Evolutionary conservation across 2,329 filamentous ascomycete species (phyloP).

Genomic region (Ascocoryne sarcoides): DNA sequence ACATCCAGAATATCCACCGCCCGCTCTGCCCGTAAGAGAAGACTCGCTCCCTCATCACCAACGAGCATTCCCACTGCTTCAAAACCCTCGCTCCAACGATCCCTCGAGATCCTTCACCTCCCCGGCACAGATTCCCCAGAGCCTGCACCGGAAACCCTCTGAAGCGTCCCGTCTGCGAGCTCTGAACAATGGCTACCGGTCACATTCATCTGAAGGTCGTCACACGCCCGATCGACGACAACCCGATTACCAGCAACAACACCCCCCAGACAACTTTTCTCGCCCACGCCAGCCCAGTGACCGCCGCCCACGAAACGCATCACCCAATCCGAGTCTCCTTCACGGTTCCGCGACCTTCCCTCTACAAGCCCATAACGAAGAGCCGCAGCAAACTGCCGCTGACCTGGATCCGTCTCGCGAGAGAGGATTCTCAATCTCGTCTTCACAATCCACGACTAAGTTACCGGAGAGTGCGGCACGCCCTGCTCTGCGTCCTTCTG

Average conservation of each 20-base stretch:
- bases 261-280: slow-evolving; percentile 28
- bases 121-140: slow-evolving; percentile 15
- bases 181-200: slow-evolving; percentile 26
- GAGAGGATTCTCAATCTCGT: slow-evolving; percentile 24
- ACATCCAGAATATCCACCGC: slow-evolving; percentile 12
- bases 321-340: slow-evolving; percentile 17
- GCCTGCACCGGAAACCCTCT: slow-evolving; percentile 22
- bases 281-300: slow-evolving; percentile 23
- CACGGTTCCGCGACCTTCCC: slow-evolving; percentile 18
- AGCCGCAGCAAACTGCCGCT: slow-evolving; percentile 14
- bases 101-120: slow-evolving; percentile 18
- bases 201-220: slow-evolving; percentile 19
- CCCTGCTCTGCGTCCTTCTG: slow-evolving; percentile 20
- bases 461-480: not conserved
- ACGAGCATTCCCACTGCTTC: slow-evolving; percentile 21
- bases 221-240: slow-evolving; percentile 16
- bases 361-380: slow-evolving; percentile 15
- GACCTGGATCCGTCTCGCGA: slow-evolving; percentile 16
- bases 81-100: slow-evolving; percentile 13
- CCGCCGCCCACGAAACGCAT: slow-evolving; percentile 7
- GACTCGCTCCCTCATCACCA: slow-evolving; percentile 9
- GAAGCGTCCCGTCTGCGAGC: slow-evolving; percentile 27
- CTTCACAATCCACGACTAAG: slow-evolving; percentile 20
- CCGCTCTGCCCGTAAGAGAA: slow-evolving; percentile 10
- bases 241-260: too few relatives aligned